These are phyloP conservation scores for Colletotrichum cordylinicola DNA, from an alignment of 2,329 filamentous ascomycete species.

Conservation along the genomic window DNA sequence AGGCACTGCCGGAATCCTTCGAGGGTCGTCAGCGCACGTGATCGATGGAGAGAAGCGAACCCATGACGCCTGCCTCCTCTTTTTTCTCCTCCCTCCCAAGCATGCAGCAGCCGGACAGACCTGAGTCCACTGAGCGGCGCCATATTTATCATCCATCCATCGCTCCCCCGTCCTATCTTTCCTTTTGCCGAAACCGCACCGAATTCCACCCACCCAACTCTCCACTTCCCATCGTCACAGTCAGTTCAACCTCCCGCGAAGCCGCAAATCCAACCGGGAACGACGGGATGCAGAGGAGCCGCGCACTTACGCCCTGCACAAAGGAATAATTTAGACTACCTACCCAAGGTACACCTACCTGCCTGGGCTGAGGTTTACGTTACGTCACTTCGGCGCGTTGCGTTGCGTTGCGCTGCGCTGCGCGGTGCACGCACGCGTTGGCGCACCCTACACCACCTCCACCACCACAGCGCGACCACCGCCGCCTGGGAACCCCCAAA, in stretches of 20 bases:
- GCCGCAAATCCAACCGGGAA: background rate
- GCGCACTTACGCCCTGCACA: background rate
- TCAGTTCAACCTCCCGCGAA: background rate
- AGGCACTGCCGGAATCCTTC: background rate
- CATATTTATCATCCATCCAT: background rate
- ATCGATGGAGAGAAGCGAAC: background rate
- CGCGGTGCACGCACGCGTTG: background rate
- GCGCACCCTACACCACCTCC: background rate
- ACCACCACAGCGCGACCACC: background rate
- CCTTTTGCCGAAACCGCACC: conserved; percentile 20
- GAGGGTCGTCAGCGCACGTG: conserved; percentile 1
- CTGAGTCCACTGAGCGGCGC: background rate
- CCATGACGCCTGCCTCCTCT: background rate
- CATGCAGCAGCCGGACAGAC: background rate
- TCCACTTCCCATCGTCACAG: conserved; percentile 5
- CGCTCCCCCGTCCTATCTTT: background rate
- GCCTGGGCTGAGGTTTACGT: background rate
- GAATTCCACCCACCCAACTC: background rate
- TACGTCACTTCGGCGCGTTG: background rate
- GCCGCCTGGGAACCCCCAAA: background rate
- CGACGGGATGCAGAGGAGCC: background rate
- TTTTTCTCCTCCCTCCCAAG: background rate
- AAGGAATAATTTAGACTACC: background rate
- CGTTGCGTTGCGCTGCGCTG: background rate
- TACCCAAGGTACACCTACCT: background rate